These are phyloP conservation scores for Tricholoma matsutake DNA, from an alignment of 768 basidiomycete genomes.

Conservation along the genomic window DNA sequence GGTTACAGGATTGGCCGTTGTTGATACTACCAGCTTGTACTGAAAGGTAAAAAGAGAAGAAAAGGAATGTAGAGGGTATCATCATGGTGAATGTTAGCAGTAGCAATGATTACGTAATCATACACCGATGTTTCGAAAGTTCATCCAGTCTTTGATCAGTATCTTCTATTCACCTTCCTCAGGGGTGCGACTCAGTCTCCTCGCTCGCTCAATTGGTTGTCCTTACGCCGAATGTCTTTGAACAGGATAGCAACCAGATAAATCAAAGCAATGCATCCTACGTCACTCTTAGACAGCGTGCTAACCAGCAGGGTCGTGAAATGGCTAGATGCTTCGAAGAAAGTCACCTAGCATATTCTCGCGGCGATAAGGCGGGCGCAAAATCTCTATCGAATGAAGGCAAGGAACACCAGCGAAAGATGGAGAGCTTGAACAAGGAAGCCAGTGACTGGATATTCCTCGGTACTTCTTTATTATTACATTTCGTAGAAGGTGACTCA, in stretches of 20 bases:
- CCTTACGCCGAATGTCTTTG: not conserved
- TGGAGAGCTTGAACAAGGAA: constrained; percentile 75
- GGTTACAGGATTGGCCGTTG: constrained; percentile 47
- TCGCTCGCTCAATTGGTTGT: not conserved
- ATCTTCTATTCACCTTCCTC: constrained; percentile 20
- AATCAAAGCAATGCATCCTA: constrained; percentile 76
- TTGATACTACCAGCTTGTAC: constrained; percentile 46
- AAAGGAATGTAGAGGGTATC: constrained; percentile 51
- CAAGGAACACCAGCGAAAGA: constrained; percentile 71
- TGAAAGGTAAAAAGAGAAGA: constrained; percentile 38
- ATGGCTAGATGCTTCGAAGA: constrained; percentile 72
- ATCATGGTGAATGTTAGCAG: constrained; percentile 7
- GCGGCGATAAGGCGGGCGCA: constrained; percentile 72
- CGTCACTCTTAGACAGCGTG: constrained; percentile 63
- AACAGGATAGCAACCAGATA: constrained; percentile 52
- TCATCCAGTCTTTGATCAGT: constrained; percentile 30
- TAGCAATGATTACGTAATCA: constrained; percentile 1
- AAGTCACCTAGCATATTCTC: constrained; percentile 72
- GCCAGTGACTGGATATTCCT: constrained; percentile 88
- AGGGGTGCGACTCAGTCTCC: not conserved
- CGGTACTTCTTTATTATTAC: constrained; percentile 43
- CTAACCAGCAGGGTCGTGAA: constrained; percentile 73
- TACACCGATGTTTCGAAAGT: constrained; percentile 18
- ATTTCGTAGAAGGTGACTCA: not conserved
- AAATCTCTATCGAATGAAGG: constrained; percentile 82